Percentiles rank a stretch among this genome's conserved stretches.
Evolutionary conservation across 202 grass and related monocot species (phyloP).

Genomic region (Schoenoplectus tabernaemontani): DNA sequence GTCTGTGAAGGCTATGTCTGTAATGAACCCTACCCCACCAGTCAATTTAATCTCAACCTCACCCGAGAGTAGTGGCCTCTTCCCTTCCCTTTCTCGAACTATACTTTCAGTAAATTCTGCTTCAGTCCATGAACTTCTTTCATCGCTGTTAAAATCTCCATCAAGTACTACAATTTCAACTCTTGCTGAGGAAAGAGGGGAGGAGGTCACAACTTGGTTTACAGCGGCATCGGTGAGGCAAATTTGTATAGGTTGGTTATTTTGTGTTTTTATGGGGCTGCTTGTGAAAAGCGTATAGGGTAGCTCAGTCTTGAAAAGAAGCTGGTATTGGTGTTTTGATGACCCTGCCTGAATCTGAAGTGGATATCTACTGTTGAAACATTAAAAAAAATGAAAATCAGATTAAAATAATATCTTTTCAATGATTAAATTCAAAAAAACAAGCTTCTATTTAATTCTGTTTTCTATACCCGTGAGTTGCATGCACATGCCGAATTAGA

Average conservation of each 20-base stretch:
- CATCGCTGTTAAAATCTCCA: slow-evolving; percentile 63
- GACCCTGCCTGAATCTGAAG: slow-evolving; percentile 44
- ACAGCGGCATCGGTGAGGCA: slow-evolving; percentile 43
- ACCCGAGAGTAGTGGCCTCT: slow-evolving; percentile 65
- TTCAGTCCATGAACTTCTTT: slow-evolving; percentile 48
- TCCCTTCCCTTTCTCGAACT: slow-evolving; percentile 92
- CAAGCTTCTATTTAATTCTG: slow-evolving; percentile 9
- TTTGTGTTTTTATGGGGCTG: slow-evolving; percentile 68
- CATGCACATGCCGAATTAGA: slow-evolving; percentile 71
- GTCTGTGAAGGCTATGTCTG: slow-evolving; percentile 83
- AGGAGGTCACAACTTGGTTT: slow-evolving; percentile 47
- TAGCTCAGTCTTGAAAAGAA: slow-evolving; percentile 69
- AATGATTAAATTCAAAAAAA: background rate
- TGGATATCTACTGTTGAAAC: slow-evolving; percentile 36
- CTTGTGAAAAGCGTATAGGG: slow-evolving; percentile 78
- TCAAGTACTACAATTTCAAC: slow-evolving; percentile 78
- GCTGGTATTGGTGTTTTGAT: slow-evolving; percentile 53
- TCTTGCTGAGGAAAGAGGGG: slow-evolving; percentile 62
- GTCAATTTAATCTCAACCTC: slow-evolving; percentile 66
- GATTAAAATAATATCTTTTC: background rate
- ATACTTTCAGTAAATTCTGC: slow-evolving; percentile 73
- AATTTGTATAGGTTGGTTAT: slow-evolving; percentile 59
- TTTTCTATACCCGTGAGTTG: slow-evolving; percentile 31
- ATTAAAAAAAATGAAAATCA: slow-evolving; percentile 19
- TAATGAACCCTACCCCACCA: slow-evolving; percentile 60